Base-by-base conservation (phyloP, 768 basidiomycete species). In the Mycena belliarum region DNA sequence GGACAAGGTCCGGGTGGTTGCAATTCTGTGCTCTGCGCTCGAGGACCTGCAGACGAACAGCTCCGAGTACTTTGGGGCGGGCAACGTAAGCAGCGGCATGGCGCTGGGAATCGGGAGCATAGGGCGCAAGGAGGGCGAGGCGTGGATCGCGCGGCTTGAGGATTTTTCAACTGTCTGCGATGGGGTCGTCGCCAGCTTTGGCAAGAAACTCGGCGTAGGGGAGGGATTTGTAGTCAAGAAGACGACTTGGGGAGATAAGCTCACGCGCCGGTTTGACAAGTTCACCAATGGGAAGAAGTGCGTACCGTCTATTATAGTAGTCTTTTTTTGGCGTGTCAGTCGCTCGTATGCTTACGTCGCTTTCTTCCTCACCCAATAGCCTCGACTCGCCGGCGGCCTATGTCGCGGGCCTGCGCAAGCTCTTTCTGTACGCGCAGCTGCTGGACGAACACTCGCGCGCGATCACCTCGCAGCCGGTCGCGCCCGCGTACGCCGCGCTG, bases 231-330 rank as follows among this genome's bases (percentile, higher is more conserved):
- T 88, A 55, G 80, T 85, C 28, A 91, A 89, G 79, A 94, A 93
- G 75, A 85, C 82, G 55, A 84, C 87, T 32, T 91, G 88, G 89
- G 81, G 88, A 41, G 84, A 84, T 64, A 88, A 86, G 70, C 73
- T 91, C 49, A 84, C 86, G 52, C 83, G 89, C 64, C 83, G 85
- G 67, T 81, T 92, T 62, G 90, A 91, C 74, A 90, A 91, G 72
- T 81, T 93, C 65, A 92, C 92, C 41, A 92, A 88, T 64, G 91
- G 89, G 61, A 95, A 95, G 77, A 92, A 92, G 92, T 93, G 70
- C 67, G 85, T 72, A 37, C 29, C n/a, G n/a, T n/a, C n/a, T n/a
- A n/a, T n/a, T n/a, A n/a, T 32, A 52, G 44, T 47, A 25, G 35
- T 20, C 11, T 47, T 46, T 48, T 35, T 59, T 52, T 43, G 51